Evolutionary conservation across 805 yeast genomes (phyloP).

Genomic region (Saccharomycopsis olivae): DNA sequence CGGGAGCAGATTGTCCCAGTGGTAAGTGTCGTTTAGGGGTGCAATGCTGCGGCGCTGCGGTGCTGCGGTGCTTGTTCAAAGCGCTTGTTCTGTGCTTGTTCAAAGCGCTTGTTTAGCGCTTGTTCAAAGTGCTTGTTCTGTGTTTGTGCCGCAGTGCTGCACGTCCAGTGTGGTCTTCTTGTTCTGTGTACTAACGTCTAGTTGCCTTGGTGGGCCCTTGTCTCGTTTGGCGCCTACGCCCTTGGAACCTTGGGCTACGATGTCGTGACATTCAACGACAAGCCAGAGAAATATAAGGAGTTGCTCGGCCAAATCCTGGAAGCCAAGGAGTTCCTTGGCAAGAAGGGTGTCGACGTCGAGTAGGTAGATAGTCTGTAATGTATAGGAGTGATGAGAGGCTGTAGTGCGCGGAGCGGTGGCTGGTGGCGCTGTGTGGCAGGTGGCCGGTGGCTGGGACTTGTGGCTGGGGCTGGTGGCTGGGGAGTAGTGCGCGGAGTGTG

Average conservation of each 20-base stretch:
- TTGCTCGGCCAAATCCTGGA: constrained; percentile 47
- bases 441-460: no score
- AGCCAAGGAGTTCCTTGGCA: constrained; percentile 48
- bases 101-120: no score
- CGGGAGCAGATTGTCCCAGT: constrained; percentile 49
- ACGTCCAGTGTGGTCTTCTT: background rate
- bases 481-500: no score
- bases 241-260: constrained; percentile 61
- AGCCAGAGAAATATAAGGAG: constrained; percentile 55
- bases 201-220: constrained; percentile 61
- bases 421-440: no score
- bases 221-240: constrained; percentile 59
- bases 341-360: constrained; percentile 48
- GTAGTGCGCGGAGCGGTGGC: no score
- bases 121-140: no score
- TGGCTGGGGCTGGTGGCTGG: no score
- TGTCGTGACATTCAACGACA: constrained; percentile 58
- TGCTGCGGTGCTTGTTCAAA: no score
- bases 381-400: no score
- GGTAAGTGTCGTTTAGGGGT: constrained; percentile 5
- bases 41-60: background rate
- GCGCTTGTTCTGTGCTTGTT: no score
- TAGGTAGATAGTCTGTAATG: no score
- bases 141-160: background rate
- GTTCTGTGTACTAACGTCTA: background rate